Conservation (phyloP, 2,329 filamentous ascomycete species). For the Claviceps lovelessii region DNA sequence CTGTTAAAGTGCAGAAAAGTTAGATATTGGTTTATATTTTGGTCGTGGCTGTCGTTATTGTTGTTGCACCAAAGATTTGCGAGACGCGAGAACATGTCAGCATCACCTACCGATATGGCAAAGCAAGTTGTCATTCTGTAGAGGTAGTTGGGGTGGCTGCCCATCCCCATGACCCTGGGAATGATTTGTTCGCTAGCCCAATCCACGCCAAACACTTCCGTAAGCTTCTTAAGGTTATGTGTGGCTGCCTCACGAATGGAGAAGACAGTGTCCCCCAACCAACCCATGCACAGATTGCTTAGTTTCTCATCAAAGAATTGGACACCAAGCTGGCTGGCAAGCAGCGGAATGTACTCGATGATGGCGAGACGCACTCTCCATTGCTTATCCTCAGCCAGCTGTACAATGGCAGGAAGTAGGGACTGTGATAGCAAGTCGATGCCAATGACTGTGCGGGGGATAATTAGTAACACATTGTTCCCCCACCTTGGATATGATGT, state of each 20-base stretch:
- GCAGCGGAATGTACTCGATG: slow-evolving; percentile 95
- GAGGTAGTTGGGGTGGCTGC: slow-evolving; percentile 93
- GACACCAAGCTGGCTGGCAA: slow-evolving; percentile 89
- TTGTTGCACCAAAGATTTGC: neutral
- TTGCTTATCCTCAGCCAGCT: slow-evolving; percentile 96
- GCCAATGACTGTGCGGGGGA: slow-evolving; percentile 58
- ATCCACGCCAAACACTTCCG: slow-evolving; percentile 94
- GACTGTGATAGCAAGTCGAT: slow-evolving; percentile 95
- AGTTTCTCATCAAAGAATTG: slow-evolving; percentile 98
- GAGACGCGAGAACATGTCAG: neutral
- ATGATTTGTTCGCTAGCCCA: slow-evolving; percentile 97
- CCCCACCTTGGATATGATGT: neutral
- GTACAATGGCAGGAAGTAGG: slow-evolving; percentile 89
- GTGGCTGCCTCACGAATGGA: slow-evolving; percentile 96
- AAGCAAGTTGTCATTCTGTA: slow-evolving; percentile 99
- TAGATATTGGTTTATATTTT: neutral
- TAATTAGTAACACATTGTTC: neutral
- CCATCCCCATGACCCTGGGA: slow-evolving; percentile 97
- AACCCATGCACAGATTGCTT: slow-evolving; percentile 90
- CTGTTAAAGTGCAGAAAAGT: slow-evolving; percentile 29
- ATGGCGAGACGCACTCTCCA: slow-evolving; percentile 96
- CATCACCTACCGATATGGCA: slow-evolving; percentile 72
- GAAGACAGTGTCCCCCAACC: slow-evolving; percentile 96
- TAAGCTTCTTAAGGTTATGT: slow-evolving; percentile 94
- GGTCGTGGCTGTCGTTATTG: neutral